Conservation (phyloP, 805 yeast genomes). For the Candida insectalens region DNA sequence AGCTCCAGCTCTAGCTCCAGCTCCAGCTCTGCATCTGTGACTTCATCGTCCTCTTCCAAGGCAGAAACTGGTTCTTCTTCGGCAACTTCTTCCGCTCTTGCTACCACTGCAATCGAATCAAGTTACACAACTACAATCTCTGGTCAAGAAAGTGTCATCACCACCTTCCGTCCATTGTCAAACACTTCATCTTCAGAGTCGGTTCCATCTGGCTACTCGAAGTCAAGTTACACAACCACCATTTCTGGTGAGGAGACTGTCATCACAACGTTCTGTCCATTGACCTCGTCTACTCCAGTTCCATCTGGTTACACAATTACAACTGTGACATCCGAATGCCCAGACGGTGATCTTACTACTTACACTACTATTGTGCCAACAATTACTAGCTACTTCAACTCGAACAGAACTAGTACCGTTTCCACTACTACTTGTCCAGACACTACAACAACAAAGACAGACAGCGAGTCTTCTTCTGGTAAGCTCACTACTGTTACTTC, state of each 20-base stretch:
- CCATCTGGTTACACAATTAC: background rate
- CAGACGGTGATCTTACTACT: background rate
- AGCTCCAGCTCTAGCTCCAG: background rate
- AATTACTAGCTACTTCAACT: background rate
- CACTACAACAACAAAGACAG: background rate
- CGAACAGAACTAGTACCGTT: conserved; percentile 1
- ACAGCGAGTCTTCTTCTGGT: background rate
- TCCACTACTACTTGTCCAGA: conserved; percentile 2
- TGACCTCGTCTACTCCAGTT: conserved; percentile 1
- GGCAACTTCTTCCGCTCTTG: background rate
- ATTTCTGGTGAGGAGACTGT: conserved; percentile 25
- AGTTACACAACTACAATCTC: background rate
- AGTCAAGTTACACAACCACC: conserved; percentile 18
- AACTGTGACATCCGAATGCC: background rate
- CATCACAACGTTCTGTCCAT: conserved; percentile 30
- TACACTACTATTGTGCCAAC: background rate
- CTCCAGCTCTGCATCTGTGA: background rate
- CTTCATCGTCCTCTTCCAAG: background rate
- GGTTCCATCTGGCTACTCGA: background rate
- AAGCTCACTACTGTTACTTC: conserved; percentile 1
- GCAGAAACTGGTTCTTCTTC: background rate
- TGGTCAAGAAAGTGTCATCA: background rate
- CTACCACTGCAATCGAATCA: background rate
- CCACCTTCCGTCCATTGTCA: conserved; percentile 1
- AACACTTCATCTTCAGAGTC: too few species aligned